phyloP scores from a whole-genome alignment of 208 protist genomes.

The Wallacemonas sp. region DNA sequence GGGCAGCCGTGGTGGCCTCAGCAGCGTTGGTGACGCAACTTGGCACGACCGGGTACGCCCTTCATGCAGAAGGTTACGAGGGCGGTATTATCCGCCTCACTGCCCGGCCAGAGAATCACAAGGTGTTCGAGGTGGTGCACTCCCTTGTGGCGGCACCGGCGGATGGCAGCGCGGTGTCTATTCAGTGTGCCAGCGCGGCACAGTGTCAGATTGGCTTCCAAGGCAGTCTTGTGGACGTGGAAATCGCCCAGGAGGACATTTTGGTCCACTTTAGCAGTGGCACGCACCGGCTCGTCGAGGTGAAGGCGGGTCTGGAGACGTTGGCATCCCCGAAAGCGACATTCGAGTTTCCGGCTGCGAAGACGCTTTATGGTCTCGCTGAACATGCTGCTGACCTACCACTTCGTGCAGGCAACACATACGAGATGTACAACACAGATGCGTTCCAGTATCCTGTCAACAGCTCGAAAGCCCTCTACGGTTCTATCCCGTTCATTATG shows the following conservation, averaged over 20 bases:
- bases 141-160: slow-evolving; percentile 18
- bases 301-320: not conserved
- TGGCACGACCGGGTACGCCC: slow-evolving; percentile 15
- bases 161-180: not conserved
- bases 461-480: slow-evolving; percentile 95
- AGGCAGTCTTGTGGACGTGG: slow-evolving; percentile 24
- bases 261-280: slow-evolving; percentile 20
- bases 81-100: slow-evolving; percentile 36
- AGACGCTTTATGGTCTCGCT: slow-evolving; percentile 94
- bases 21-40: not conserved
- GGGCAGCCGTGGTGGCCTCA: not conserved
- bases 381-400: slow-evolving; percentile 94
- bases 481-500: slow-evolving; percentile 95
- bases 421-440: slow-evolving; percentile 98
- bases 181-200: slow-evolving; percentile 7
- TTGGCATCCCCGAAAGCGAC: slow-evolving; percentile 18
- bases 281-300: slow-evolving; percentile 18
- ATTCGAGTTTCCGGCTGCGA: slow-evolving; percentile 54
- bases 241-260: not conserved
- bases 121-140: slow-evolving; percentile 37
- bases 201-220: slow-evolving; percentile 30
- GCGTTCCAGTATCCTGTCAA: slow-evolving; percentile 98
- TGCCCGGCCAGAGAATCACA: slow-evolving; percentile 17
- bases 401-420: slow-evolving; percentile 78
- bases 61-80: slow-evolving; percentile 34